Conservation (phyloP, 352 stramenopile genomes). For the Phytophthora melonis region DNA sequence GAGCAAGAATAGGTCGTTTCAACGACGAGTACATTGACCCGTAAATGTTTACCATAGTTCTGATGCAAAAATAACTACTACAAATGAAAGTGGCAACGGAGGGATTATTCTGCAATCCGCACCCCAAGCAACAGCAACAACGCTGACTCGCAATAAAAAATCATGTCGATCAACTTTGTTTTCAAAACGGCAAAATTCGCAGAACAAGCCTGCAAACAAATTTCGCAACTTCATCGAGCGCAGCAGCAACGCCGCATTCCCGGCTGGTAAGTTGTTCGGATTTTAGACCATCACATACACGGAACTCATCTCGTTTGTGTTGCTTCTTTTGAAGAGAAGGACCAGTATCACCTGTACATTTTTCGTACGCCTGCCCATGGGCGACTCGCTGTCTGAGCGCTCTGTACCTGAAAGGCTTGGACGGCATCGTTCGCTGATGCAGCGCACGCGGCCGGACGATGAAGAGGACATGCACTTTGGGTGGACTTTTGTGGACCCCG, state of each 20-base stretch:
- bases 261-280: conserved; percentile 22
- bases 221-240: conserved; percentile 46
- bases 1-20: too few relatives aligned
- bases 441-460: conserved; percentile 69
- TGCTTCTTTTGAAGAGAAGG: conserved; percentile 28
- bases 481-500: conserved; percentile 86
- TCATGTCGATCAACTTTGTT: conserved; percentile 22
- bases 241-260: conserved; percentile 25
- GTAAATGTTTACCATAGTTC: background rate
- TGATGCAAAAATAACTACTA: background rate
- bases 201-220: conserved; percentile 28
- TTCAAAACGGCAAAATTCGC: conserved; percentile 11
- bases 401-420: conserved; percentile 90
- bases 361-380: conserved; percentile 90
- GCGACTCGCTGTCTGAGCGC: conserved; percentile 65
- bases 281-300: background rate
- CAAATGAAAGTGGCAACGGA: background rate
- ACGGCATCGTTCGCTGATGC: conserved; percentile 84
- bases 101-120: background rate
- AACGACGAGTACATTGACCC: too few relatives aligned
- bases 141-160: background rate
- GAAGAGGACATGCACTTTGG: conserved; percentile 78
- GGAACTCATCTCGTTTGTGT: background rate
- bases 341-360: conserved; percentile 91
- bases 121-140: background rate